Conservation (phyloP, 2,329 filamentous ascomycete genomes). For the Fusarium clavum region DNA sequence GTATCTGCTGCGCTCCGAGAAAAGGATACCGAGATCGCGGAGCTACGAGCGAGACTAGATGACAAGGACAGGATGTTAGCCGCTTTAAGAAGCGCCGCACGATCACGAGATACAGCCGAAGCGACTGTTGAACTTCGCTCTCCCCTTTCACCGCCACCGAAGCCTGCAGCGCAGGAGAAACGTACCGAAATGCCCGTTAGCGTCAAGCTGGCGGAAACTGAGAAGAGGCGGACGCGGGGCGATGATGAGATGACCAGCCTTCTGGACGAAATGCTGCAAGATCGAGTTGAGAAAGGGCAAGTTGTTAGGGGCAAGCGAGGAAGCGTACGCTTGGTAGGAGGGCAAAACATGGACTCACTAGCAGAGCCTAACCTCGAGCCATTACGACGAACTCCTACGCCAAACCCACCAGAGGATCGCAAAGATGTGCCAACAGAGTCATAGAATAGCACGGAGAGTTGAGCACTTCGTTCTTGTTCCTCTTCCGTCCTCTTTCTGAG, state of each 20-base stretch:
- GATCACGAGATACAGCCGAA: slow-evolving; percentile 86
- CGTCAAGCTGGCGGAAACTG: slow-evolving; percentile 30
- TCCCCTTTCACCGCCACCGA: slow-evolving; percentile 35
- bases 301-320: slow-evolving; percentile 74
- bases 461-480: neutral
- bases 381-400: slow-evolving; percentile 54
- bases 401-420: slow-evolving; percentile 37
- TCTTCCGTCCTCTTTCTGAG: slow-evolving; percentile 13
- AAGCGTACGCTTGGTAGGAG: slow-evolving; percentile 70
- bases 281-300: slow-evolving; percentile 81
- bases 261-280: slow-evolving; percentile 96
- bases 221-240: slow-evolving; percentile 71
- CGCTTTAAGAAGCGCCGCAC: slow-evolving; percentile 84
- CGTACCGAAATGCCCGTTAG: slow-evolving; percentile 25
- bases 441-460: slow-evolving; percentile 19
- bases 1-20: slow-evolving; percentile 80
- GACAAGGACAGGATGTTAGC: slow-evolving; percentile 96
- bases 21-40: slow-evolving; percentile 92
- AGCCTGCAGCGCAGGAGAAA: slow-evolving; percentile 5
- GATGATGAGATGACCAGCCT: slow-evolving; percentile 94
- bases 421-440: slow-evolving; percentile 38
- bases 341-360: slow-evolving; percentile 55
- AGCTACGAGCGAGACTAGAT: slow-evolving; percentile 87
- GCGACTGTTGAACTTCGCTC: slow-evolving; percentile 53
- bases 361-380: slow-evolving; percentile 55